phyloP scores from a whole-genome alignment of 768 basidiomycete genomes.

The Pholiota molesta region DNA sequence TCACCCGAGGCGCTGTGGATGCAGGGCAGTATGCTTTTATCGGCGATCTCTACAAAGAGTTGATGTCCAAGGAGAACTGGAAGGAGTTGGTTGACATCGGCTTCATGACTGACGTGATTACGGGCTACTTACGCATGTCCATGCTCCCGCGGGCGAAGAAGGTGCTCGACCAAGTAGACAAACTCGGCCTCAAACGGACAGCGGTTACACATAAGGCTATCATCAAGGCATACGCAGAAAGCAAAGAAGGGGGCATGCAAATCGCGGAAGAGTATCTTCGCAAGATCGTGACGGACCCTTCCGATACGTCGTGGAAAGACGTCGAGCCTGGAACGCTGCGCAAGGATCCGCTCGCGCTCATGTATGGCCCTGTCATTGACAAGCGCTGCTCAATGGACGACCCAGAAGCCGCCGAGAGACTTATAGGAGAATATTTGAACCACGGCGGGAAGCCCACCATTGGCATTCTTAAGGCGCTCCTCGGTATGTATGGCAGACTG shows the following conservation, averaged over 20 bases:
- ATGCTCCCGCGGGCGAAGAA: constrained; percentile 57
- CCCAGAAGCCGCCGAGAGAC: constrained; percentile 55
- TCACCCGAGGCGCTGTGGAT: constrained; percentile 85
- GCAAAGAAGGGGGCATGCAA: constrained; percentile 51
- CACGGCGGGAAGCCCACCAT: constrained; percentile 62
- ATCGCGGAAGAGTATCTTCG: constrained; percentile 63
- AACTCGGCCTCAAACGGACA: constrained; percentile 64
- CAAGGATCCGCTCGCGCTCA: constrained; percentile 30
- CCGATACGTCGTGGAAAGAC: constrained; percentile 36
- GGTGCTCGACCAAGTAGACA: constrained; percentile 73
- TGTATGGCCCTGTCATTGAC: constrained; percentile 66
- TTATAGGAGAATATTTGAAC: constrained; percentile 55
- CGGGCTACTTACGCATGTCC: constrained; percentile 63
- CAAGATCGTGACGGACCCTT: constrained; percentile 23
- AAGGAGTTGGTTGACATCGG: constrained; percentile 52
- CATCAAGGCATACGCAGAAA: constrained; percentile 60
- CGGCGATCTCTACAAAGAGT: constrained; percentile 63
- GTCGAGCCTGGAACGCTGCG: constrained; percentile 33
- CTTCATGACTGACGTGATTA: constrained; percentile 75
- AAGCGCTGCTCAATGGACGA: constrained; percentile 47
- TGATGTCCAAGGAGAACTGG: constrained; percentile 52
- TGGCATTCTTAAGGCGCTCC: constrained; percentile 59
- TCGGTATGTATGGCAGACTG: constrained; percentile 72
- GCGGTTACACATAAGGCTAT: constrained; percentile 72
- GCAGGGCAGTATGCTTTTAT: constrained; percentile 66